These are phyloP conservation scores for Tagetes erecta DNA, from an alignment of 129 eudicot genomes.

Conservation along the genomic window DNA sequence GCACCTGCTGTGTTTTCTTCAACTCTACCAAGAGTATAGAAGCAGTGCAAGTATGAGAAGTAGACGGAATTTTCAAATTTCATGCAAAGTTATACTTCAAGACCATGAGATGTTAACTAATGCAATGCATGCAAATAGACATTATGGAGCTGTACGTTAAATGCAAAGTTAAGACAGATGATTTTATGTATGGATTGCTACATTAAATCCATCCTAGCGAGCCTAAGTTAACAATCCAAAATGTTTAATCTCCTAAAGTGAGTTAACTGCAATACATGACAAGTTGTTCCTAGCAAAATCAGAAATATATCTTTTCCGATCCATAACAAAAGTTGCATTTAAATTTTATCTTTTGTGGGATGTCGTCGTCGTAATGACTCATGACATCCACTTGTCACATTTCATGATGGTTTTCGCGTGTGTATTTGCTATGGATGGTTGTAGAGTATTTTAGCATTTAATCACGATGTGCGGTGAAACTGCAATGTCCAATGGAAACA, in stretches of 20 bases:
- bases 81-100: background rate
- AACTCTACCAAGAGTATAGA: background rate
- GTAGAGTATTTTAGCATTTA: slow-evolving; percentile 8
- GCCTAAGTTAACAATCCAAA: background rate
- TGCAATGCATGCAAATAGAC: background rate
- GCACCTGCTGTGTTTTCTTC: background rate
- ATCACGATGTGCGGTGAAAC: slow-evolving; percentile 9
- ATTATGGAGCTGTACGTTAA: background rate
- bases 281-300: slow-evolving; percentile 16
- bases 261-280: slow-evolving; percentile 15
- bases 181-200: background rate
- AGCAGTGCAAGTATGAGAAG: background rate
- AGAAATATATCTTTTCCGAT: slow-evolving; percentile 9
- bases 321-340: slow-evolving; percentile 10
- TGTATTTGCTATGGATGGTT: background rate
- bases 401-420: slow-evolving; percentile 9
- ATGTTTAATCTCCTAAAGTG: background rate
- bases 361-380: slow-evolving; percentile 10
- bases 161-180: background rate
- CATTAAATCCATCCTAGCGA: background rate
- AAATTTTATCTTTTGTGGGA: slow-evolving; percentile 10
- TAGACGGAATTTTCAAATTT: background rate
- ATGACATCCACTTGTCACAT: slow-evolving; percentile 12
- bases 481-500: slow-evolving; percentile 15
- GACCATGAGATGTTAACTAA: background rate